Percentiles rank a stretch among this genome's conserved stretches.
These are phyloP conservation scores for Aspergillus aculeatinus DNA, from an alignment of 2,329 filamentous ascomycete species.

Conservation along the genomic window DNA sequence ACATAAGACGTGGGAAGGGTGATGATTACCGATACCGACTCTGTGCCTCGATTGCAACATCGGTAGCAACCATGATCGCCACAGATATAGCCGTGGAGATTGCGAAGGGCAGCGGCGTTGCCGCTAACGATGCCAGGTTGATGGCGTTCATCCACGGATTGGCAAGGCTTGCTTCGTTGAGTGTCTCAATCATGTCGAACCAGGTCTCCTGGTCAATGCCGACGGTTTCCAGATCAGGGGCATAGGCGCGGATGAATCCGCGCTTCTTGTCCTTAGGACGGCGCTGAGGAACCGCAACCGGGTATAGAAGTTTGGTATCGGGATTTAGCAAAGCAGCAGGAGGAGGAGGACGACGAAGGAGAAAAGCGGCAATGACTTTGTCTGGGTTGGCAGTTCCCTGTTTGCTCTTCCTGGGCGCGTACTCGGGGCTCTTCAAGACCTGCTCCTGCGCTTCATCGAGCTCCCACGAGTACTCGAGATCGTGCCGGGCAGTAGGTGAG, in stretches of 20 bases:
- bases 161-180: constrained; percentile 4
- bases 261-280: constrained; percentile 4
- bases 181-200: constrained; percentile 3
- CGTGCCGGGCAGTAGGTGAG: background rate
- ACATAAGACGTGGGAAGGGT: background rate
- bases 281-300: constrained; percentile 9
- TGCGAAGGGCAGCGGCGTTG: background rate
- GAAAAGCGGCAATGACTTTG: constrained; percentile 3
- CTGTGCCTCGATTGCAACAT: constrained; percentile 8
- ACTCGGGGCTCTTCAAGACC: background rate
- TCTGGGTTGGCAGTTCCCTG: constrained; percentile 5
- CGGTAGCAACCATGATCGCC: constrained; percentile 5
- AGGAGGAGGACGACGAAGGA: background rate
- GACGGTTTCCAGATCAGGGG: background rate
- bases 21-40: constrained; percentile 2
- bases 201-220: constrained; percentile 6
- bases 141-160: constrained; percentile 7
- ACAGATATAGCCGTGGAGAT: constrained; percentile 4
- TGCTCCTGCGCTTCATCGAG: constrained; percentile 7
- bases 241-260: constrained; percentile 11
- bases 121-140: constrained; percentile 1
- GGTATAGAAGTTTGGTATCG: background rate
- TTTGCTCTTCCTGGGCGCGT: constrained; percentile 1
- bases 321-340: background rate
- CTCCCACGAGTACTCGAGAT: constrained; percentile 2